Evolutionary conservation across 352 stramenopile genomes (phyloP), one percentile per base, ranked within the genome.

Genomic region (Phytophthora ohioensis): DNA sequence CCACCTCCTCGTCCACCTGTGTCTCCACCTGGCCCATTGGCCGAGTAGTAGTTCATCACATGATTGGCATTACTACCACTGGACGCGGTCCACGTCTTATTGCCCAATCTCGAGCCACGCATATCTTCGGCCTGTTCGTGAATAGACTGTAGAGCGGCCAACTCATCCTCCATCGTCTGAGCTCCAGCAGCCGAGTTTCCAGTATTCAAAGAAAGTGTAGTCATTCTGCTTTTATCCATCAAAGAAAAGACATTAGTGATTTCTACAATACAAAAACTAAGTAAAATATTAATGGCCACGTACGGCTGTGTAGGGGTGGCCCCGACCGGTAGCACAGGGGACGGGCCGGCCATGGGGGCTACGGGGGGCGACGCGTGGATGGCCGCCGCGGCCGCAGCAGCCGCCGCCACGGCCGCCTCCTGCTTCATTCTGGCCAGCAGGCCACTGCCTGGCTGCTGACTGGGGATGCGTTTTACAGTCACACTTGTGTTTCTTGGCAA

Each of bases 401-500:
- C 85, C 1, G 84, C 85, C 4, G 81, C 85, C 12, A 82, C 79
- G 5, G 85, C 82, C 35, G 86, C 85, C 64, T 95, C 90, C n/a
- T 88, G 84, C 51, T 95, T 95, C 86, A 95, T 95, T 36, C 88
- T 84, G 48, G 90, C 90, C 35, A 97, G 70, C 45, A 95, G 66
- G 5, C 87, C 88, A 39, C 81, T 91, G 53, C 88, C 86, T 1
- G 85, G 85, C 49, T 90, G 80, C 64, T 84, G 81, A 51, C 91
- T 95, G 32, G 92, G 91, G 67, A 97, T 93, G 52, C 92, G 88
- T 69, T 97, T 97, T 47, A 98, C 92, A 0, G 95, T 94, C 27
- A 98, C 92, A 72, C 87, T 97, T 21, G 91, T 97, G 77, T 98
- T 98, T 55, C 94, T 86, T 39, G 91, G 82, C 30, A 98, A 74